A percentile compares a stretch with the other conserved stretches of the same genome.
Conservation (phyloP, 2,329 filamentous ascomycete genomes). For the Metarhizium brunneum region DNA sequence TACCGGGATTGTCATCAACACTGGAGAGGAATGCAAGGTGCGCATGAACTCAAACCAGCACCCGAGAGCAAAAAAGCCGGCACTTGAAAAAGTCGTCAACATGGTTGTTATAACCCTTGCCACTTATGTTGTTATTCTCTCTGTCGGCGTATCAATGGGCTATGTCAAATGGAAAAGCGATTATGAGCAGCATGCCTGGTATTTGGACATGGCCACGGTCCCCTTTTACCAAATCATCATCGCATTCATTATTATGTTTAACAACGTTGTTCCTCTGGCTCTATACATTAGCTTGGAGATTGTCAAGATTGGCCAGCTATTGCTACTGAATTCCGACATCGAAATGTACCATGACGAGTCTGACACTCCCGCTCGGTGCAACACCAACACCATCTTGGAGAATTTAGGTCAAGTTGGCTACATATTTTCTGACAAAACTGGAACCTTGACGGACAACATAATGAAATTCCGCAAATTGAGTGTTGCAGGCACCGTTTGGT, state of each 20-base stretch:
- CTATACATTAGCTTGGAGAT: conserved; percentile 87
- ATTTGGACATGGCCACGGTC: conserved; percentile 62
- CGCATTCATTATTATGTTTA: conserved; percentile 93
- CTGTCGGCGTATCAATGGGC: conserved; percentile 71
- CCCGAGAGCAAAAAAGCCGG: conserved; percentile 72
- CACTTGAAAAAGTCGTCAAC: conserved; percentile 68
- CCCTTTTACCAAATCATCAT: conserved; percentile 73
- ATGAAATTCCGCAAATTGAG: conserved; percentile 95
- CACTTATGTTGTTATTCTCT: conserved; percentile 67
- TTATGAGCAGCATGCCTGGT: conserved; percentile 66
- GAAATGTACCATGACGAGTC: conserved; percentile 85
- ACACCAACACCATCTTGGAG: conserved; percentile 91
- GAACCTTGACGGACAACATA: conserved; percentile 85
- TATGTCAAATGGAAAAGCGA: conserved; percentile 67
- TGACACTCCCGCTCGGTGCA: conserved; percentile 79
- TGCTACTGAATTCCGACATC: conserved; percentile 69
- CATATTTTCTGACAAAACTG: conserved; percentile 91
- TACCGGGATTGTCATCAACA: conserved; percentile 77
- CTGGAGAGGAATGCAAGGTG: conserved; percentile 84
- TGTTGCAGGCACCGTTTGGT: conserved; percentile 80
- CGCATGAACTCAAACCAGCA: conserved; percentile 89
- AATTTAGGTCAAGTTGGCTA: conserved; percentile 86
- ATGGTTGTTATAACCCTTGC: conserved; percentile 75
- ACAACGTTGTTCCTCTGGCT: conserved; percentile 86
- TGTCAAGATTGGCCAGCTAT: conserved; percentile 70